These are phyloP conservation scores for Podila horticola DNA, from an alignment of 192 early-diverging fungal species.

Conservation along the genomic window DNA sequence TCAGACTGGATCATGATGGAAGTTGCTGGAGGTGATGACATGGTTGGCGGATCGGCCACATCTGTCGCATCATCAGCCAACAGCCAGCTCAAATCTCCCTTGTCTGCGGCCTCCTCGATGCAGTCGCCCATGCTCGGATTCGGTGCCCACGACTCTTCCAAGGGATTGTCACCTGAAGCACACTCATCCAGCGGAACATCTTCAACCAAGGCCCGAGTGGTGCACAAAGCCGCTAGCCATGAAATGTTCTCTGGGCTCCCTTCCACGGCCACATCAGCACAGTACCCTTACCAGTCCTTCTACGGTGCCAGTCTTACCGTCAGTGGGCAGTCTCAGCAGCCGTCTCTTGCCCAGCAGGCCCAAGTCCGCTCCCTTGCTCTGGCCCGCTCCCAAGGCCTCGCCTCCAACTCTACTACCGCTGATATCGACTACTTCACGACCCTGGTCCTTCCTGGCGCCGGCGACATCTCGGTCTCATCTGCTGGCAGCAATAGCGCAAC, in stretches of 20 bases:
- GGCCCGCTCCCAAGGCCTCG: neutral
- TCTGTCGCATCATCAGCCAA: conserved; percentile 12
- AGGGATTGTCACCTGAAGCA: neutral
- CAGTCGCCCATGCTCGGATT: conserved; percentile 14
- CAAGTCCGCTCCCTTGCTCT: conserved; percentile 3
- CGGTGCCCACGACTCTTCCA: neutral
- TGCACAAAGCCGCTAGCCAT: conserved; percentile 3
- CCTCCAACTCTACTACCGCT: neutral
- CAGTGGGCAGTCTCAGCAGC: neutral
- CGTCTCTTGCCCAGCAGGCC: conserved; percentile 10
- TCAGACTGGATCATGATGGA: neutral
- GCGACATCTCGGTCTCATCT: conserved; percentile 5
- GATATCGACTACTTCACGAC: conserved; percentile 15
- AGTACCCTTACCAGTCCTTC: conserved; percentile 6
- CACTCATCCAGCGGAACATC: conserved; percentile 4
- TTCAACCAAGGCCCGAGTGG: neutral
- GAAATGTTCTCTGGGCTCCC: conserved; percentile 1
- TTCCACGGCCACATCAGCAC: neutral
- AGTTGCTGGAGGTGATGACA: conserved; percentile 3
- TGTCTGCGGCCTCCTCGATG: conserved; percentile 10
- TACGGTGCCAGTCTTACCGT: neutral
- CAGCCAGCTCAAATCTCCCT: conserved; percentile 1
- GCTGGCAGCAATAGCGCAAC: neutral
- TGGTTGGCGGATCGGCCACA: conserved; percentile 39
- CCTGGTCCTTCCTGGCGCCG: conserved; percentile 1